Conservation (phyloP, 208 protist genomes). For the Crithidia bombi region DNA sequence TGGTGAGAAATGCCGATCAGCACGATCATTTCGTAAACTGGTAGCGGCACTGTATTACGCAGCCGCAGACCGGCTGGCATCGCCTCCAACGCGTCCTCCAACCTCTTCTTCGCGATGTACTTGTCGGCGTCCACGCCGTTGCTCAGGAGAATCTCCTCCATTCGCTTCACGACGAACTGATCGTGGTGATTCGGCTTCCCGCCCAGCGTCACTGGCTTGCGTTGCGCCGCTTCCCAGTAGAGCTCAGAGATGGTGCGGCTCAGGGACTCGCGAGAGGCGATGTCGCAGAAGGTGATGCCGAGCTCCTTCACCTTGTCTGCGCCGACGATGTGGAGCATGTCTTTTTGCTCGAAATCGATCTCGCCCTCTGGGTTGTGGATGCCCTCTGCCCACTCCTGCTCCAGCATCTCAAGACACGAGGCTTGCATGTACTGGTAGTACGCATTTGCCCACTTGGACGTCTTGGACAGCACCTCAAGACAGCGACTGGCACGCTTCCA, state of each 20-base stretch:
- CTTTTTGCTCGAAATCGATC: conserved; percentile 17
- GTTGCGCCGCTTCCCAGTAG: conserved; percentile 72
- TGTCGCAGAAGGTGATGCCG: conserved; percentile 22
- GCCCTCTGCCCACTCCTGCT: conserved; percentile 23
- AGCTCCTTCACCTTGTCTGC: not conserved
- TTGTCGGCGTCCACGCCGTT: conserved; percentile 39
- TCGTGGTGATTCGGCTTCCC: conserved; percentile 54
- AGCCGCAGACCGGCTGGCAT: conserved; percentile 38
- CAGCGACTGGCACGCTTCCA: conserved; percentile 43
- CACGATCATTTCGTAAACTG: conserved; percentile 51
- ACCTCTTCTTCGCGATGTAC: conserved; percentile 40
- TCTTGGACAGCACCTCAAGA: conserved; percentile 45
- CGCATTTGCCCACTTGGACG: conserved; percentile 62
- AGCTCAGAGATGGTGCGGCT: conserved; percentile 22
- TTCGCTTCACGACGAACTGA: conserved; percentile 50
- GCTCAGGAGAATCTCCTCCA: conserved; percentile 49
- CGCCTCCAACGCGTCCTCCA: conserved; percentile 23
- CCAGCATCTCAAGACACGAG: conserved; percentile 72
- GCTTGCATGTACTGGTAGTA: conserved; percentile 63
- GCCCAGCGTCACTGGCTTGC: conserved; percentile 46
- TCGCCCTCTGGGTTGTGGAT: conserved; percentile 25
- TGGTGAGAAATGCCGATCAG: conserved; percentile 53
- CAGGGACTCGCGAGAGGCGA: conserved; percentile 3
- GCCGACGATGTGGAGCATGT: conserved; percentile 15
- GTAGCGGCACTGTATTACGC: conserved; percentile 44